These are phyloP conservation scores for Podosphaera leucotricha DNA, from an alignment of 2,329 filamentous ascomycete species.

Conservation along the genomic window DNA sequence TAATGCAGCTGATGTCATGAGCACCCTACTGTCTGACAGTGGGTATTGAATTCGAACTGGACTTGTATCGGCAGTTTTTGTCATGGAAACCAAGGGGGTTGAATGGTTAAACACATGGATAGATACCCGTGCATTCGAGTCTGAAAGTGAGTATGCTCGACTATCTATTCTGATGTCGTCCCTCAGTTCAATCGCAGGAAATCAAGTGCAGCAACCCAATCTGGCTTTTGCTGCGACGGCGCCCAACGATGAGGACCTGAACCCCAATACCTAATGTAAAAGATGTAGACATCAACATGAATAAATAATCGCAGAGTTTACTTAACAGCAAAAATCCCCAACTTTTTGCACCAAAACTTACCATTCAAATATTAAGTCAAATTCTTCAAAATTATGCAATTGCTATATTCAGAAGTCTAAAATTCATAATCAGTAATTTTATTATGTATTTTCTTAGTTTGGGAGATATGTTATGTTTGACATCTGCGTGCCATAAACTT, in stretches of 20 bases:
- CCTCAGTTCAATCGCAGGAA: neutral
- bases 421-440: too few relatives aligned
- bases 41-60: neutral
- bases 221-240: neutral
- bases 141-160: neutral
- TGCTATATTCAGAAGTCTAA: too few relatives aligned
- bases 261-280: neutral
- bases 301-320: too few relatives aligned
- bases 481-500: too few relatives aligned
- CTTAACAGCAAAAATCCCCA: too few relatives aligned
- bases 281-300: too few relatives aligned
- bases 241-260: neutral
- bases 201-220: neutral
- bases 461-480: too few relatives aligned
- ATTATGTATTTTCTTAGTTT: too few relatives aligned
- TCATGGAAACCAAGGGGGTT: neutral
- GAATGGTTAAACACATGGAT: neutral
- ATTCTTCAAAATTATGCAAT: too few relatives aligned
- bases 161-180: neutral
- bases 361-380: too few relatives aligned
- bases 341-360: too few relatives aligned
- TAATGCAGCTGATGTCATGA: neutral
- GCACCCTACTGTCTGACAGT: neutral
- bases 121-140: neutral
- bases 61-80: neutral